Conservation (phyloP, 176 grass and related monocot genomes). For the Triticum timopheevii region DNA sequence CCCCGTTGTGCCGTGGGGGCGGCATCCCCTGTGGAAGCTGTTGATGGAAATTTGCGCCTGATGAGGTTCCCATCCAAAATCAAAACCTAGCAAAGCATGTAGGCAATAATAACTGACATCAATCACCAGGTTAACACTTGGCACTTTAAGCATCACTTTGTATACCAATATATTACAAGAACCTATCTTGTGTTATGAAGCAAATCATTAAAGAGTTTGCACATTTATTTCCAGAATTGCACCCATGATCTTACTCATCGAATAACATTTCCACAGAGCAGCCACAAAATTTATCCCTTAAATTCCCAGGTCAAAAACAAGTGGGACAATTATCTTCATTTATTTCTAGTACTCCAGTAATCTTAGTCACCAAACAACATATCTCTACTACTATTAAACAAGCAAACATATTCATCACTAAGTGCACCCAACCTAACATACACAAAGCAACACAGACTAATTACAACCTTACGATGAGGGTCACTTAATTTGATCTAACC, state of each 20-base stretch:
- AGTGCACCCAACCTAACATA: too few species aligned
- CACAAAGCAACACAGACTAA: too few species aligned
- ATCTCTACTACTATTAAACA: too few species aligned
- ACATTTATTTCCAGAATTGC: not conserved
- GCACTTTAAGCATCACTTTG: not conserved
- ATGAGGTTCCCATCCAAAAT: constrained; percentile 62
- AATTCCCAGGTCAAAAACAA: not conserved
- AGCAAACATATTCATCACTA: too few species aligned
- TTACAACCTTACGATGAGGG: too few species aligned
- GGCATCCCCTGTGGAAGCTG: constrained; percentile 48
- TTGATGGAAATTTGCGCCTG: constrained; percentile 59
- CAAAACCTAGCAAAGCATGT: constrained; percentile 25
- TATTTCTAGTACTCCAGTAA: not conserved
- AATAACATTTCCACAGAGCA: not conserved
- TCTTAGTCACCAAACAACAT: not conserved
- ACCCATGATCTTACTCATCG: not conserved
- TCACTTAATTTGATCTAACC: too few species aligned
- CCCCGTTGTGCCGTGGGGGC: constrained; percentile 34
- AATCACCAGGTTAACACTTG: not conserved
- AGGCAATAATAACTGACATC: not conserved
- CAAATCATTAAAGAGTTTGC: not conserved
- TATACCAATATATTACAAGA: not conserved
- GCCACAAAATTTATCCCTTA: not conserved
- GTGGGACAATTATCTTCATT: not conserved
- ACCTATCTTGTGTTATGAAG: not conserved